Conservation (phyloP, 495 filamentous ascomycete species). For the Penicillium verhagenii region DNA sequence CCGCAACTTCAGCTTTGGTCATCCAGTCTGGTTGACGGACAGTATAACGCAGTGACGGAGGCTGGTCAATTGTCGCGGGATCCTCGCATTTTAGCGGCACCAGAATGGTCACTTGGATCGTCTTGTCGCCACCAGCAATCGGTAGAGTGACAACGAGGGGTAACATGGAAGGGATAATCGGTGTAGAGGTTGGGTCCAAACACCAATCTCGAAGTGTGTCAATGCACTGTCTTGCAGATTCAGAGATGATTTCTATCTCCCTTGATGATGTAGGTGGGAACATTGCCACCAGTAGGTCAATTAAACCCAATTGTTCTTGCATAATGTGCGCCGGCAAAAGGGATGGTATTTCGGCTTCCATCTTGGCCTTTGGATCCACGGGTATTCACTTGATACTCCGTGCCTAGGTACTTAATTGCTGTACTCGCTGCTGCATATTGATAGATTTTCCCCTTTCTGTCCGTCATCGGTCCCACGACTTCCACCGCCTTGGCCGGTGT, state of each 20-base stretch:
- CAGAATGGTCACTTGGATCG: conserved; percentile 35
- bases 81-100: conserved; percentile 29
- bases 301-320: conserved; percentile 35
- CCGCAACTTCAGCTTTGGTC: conserved; percentile 38
- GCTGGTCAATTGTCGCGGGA: conserved; percentile 20
- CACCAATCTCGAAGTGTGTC: conserved; percentile 36
- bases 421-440: too few species aligned
- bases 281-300: conserved; percentile 40
- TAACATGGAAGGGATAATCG: conserved; percentile 26
- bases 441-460: too few species aligned
- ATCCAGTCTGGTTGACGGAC: conserved; percentile 45
- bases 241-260: conserved; percentile 38
- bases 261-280: conserved; percentile 34
- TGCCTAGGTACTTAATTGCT: too few species aligned
- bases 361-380: not conserved
- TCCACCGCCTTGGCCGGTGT: too few species aligned
- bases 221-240: conserved; percentile 29
- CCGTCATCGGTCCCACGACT: too few species aligned
- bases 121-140: conserved; percentile 25
- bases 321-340: conserved; percentile 29
- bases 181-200: conserved; percentile 13
- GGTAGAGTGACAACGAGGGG: conserved; percentile 28
- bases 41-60: conserved; percentile 28
- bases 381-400: too few species aligned
- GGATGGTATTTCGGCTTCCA: conserved; percentile 18